Conservation (phyloP, 345 rosid genomes). For the Nasturtium officinale region DNA sequence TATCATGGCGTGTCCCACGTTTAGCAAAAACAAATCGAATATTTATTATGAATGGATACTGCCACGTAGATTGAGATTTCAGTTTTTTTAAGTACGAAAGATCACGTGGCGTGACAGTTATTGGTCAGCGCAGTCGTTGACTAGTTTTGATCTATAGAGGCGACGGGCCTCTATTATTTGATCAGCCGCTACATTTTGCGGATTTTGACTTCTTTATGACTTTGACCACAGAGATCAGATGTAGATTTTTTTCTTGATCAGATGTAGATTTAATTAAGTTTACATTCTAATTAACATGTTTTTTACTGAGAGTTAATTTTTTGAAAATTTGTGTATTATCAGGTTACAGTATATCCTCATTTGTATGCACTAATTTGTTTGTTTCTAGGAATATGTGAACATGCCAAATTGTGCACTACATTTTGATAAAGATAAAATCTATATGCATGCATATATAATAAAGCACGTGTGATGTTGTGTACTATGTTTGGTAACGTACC, state of each 20-base stretch:
- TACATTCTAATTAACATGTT: background rate
- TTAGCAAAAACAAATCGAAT: background rate
- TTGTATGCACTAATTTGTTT: background rate
- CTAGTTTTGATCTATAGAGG: constrained; percentile 16
- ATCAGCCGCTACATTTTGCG: background rate
- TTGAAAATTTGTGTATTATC: background rate
- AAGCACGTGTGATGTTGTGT: constrained; percentile 35
- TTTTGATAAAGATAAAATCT: background rate
- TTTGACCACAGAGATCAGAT: constrained; percentile 27
- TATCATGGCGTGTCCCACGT: constrained; percentile 17
- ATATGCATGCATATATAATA: constrained; percentile 23
- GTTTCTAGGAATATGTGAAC: constrained; percentile 10
- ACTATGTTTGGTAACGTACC: constrained; percentile 55
- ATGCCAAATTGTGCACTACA: background rate
- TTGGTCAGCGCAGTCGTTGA: constrained; percentile 33
- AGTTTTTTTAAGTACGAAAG: background rate
- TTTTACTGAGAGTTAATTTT: background rate
- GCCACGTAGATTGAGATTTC: constrained; percentile 1
- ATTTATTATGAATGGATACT: background rate
- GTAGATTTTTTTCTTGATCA: background rate
- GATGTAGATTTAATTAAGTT: constrained; percentile 1
- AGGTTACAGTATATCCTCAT: background rate
- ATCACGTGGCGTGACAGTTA: background rate
- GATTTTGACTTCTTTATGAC: constrained; percentile 27
- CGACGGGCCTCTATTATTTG: constrained; percentile 18